Percentiles rank a stretch among this genome's conserved stretches.
phyloP scores from a whole-genome alignment of 805 yeast genomes.

The Metschnikowia amazonensis region DNA sequence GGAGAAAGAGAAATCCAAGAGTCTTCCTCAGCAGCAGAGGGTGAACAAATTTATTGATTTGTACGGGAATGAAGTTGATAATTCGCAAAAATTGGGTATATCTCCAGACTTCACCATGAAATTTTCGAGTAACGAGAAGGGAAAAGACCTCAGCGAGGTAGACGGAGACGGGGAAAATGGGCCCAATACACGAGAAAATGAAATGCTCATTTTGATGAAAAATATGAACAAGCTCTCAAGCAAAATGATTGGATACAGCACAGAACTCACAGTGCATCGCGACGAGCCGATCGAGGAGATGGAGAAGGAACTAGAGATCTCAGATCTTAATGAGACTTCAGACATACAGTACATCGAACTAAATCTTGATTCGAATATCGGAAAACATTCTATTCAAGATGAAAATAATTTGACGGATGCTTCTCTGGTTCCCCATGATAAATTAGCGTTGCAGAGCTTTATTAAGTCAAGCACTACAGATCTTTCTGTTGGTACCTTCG shows the following conservation, averaged over 20 bases:
- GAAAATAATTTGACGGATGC: slow-evolving; percentile 9
- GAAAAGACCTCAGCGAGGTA: slow-evolving; percentile 5
- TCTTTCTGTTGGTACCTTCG: slow-evolving; percentile 18
- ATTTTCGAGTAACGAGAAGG: slow-evolving; percentile 45
- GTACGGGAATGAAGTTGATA: slow-evolving; percentile 77
- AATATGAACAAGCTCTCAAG: slow-evolving; percentile 88
- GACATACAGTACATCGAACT: slow-evolving; percentile 52
- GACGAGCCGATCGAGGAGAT: slow-evolving; percentile 29
- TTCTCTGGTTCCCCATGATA: slow-evolving; percentile 6
- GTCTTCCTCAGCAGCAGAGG: slow-evolving; percentile 26
- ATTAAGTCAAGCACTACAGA: slow-evolving; percentile 18
- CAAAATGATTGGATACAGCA: slow-evolving; percentile 57
- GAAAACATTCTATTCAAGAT: slow-evolving; percentile 18
- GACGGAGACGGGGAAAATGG: slow-evolving; percentile 9
- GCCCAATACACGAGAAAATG: slow-evolving; percentile 39
- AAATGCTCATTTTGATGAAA: slow-evolving; percentile 69
- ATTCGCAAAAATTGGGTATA: slow-evolving; percentile 71
- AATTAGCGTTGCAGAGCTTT: slow-evolving; percentile 3
- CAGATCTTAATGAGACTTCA: slow-evolving; percentile 49
- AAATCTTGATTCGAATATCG: slow-evolving; percentile 27
- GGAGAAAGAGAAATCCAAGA: slow-evolving; percentile 34
- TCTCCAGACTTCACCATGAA: slow-evolving; percentile 88
- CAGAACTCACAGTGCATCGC: slow-evolving; percentile 12
- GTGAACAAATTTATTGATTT: slow-evolving; percentile 75
- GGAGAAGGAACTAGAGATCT: slow-evolving; percentile 45